These are phyloP conservation scores for Peronosclerospora sorghi DNA, from an alignment of 352 stramenopile species.

Conservation along the genomic window DNA sequence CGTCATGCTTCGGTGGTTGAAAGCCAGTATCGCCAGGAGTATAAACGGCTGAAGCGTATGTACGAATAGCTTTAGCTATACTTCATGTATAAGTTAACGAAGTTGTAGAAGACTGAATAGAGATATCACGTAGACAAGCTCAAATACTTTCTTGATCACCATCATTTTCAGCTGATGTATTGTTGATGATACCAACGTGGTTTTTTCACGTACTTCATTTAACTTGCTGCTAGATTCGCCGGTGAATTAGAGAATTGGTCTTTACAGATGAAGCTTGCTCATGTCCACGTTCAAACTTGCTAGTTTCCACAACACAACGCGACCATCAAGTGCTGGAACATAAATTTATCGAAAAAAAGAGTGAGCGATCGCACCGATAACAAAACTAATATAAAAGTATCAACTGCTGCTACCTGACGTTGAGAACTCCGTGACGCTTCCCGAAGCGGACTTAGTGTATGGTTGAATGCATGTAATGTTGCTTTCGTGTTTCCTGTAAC, in stretches of 20 bases:
- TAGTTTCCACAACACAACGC: slow-evolving; percentile 74
- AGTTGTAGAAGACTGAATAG: not conserved
- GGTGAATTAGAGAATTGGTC: not conserved
- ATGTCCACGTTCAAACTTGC: slow-evolving; percentile 63
- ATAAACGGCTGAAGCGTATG: slow-evolving; percentile 83
- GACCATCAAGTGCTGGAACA: slow-evolving; percentile 56
- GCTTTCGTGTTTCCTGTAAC: slow-evolving; percentile 67
- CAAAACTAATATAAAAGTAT: too few relatives aligned
- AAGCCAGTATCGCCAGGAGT: slow-evolving; percentile 82
- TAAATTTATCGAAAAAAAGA: not conserved
- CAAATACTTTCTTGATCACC: slow-evolving; percentile 3
- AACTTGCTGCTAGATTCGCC: too few relatives aligned
- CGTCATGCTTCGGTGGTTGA: slow-evolving; percentile 84
- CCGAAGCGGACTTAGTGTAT: slow-evolving; percentile 37
- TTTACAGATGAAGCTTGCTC: slow-evolving; percentile 72
- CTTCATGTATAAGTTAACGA: slow-evolving; percentile 1
- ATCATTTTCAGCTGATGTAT: not conserved
- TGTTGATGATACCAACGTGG: not conserved
- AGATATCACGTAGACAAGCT: slow-evolving; percentile 5
- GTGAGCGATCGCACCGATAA: not conserved
- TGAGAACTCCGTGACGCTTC: slow-evolving; percentile 63
- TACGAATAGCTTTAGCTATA: slow-evolving; percentile 69
- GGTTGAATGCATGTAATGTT: slow-evolving; percentile 78
- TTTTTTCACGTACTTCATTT: slow-evolving; percentile 1
- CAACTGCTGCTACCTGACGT: slow-evolving; percentile 83